A percentile compares a stretch with the other conserved stretches of the same genome.
Evolutionary conservation across 2,329 filamentous ascomycete genomes (phyloP).

Genomic region (Cladophialophora yegresii): DNA sequence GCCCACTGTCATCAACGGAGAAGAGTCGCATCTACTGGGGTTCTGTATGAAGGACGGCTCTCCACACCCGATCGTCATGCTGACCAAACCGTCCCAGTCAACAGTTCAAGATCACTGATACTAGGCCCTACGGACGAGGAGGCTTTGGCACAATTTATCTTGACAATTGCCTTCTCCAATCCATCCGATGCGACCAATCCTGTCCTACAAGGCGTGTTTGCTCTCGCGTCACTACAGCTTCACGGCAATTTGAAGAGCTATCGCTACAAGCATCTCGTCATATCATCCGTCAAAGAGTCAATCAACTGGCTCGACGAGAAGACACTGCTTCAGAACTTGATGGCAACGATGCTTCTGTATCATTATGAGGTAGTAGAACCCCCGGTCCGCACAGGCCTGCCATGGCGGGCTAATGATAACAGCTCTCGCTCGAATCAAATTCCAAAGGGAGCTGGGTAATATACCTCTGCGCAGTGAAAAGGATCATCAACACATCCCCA

Average conservation of each 20-base stretch:
- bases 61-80: not conserved
- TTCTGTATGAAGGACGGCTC: not conserved
- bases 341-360: slow-evolving; percentile 33
- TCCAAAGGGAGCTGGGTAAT: not conserved
- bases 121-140: not conserved
- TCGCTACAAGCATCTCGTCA: not conserved
- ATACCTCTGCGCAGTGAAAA: not conserved
- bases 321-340: slow-evolving; percentile 31
- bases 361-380: slow-evolving; percentile 27
- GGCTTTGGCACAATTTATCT: not conserved
- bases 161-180: not conserved
- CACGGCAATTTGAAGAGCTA: not conserved
- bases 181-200: not conserved
- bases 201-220: not conserved
- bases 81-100: not conserved
- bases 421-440: not conserved
- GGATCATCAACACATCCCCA: not conserved
- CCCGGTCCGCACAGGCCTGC: not conserved
- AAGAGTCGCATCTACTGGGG: not conserved
- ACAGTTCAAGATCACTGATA: not conserved
- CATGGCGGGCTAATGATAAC: not conserved
- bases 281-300: slow-evolving; percentile 24
- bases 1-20: not conserved
- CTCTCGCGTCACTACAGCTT: not conserved
- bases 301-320: slow-evolving; percentile 29